phyloP scores from a whole-genome alignment of 441 rosid species.

The Eruca vesicaria region DNA sequence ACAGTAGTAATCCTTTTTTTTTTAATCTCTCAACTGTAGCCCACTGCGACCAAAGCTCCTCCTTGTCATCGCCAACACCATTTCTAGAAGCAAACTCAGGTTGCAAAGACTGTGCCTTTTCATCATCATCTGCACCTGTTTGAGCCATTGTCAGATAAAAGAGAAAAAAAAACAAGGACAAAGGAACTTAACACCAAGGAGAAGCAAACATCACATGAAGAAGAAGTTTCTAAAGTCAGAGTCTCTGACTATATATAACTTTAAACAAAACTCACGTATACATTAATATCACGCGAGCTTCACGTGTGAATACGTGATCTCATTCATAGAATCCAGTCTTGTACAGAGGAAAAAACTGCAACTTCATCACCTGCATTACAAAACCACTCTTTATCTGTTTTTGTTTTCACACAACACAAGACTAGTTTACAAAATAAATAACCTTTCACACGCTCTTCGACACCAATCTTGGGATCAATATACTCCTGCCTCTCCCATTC shows the following conservation, averaged over 20 bases:
- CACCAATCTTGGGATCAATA: too few relatives aligned
- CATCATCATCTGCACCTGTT: constrained; percentile 15
- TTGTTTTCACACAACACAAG: background rate
- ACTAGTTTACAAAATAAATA: too few relatives aligned
- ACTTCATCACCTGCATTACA: constrained; percentile 69
- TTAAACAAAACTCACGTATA: background rate
- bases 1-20: constrained; percentile 42
- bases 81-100: constrained; percentile 14
- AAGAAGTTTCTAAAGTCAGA: constrained; percentile 5
- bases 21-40: constrained; percentile 56
- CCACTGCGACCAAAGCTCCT: constrained; percentile 44
- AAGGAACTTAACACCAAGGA: background rate
- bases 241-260: background rate
- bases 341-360: constrained; percentile 3
- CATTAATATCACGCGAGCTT: background rate
- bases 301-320: constrained; percentile 22
- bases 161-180: too few relatives aligned
- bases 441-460: constrained; percentile 93
- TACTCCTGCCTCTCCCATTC: too few relatives aligned
- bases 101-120: constrained; percentile 8
- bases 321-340: constrained; percentile 17
- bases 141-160: constrained; percentile 12
- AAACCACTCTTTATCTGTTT: constrained; percentile 12
- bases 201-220: constrained; percentile 8
- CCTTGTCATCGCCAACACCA: constrained; percentile 33